Percentiles rank a stretch among this genome's conserved stretches.
Conservation (phyloP, 1,139 yeast genomes). For the Pneumocystis wakefieldiae region DNA sequence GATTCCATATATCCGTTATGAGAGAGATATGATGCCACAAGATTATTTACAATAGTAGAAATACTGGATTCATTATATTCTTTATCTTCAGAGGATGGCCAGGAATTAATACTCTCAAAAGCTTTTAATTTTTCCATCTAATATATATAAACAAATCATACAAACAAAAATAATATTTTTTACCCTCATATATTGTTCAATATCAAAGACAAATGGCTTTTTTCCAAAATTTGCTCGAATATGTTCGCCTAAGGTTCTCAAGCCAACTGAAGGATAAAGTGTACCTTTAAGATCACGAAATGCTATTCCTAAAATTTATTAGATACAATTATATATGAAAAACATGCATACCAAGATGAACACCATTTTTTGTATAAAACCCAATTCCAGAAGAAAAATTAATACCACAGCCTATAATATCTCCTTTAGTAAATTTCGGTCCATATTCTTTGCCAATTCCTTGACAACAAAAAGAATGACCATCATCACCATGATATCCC, state of each 20-base stretch:
- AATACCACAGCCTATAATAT: constrained; percentile 72
- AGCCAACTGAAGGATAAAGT: constrained; percentile 38
- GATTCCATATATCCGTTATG: constrained; percentile 63
- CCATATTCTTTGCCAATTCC: constrained; percentile 30
- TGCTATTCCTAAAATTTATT: constrained; percentile 33
- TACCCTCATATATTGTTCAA: constrained; percentile 43
- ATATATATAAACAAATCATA: constrained; percentile 25
- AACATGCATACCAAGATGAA: background rate
- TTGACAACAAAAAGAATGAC: constrained; percentile 33
- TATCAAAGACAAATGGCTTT: constrained; percentile 53
- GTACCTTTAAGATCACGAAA: constrained; percentile 29
- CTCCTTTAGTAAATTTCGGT: constrained; percentile 39
- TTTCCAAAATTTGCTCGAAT: constrained; percentile 60
- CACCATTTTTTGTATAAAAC: constrained; percentile 45
- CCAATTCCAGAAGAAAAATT: constrained; percentile 49
- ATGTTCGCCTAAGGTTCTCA: constrained; percentile 31
- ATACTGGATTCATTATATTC: background rate
- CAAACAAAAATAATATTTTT: constrained; percentile 8
- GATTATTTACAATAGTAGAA: constrained; percentile 6
- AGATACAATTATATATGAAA: background rate
- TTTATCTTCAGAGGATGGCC: constrained; percentile 4
- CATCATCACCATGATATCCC: constrained; percentile 48
- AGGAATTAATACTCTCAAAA: constrained; percentile 6
- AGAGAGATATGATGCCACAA: constrained; percentile 54
- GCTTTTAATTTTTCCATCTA: constrained; percentile 10